Evolutionary conservation across 2,329 filamentous ascomycete genomes (phyloP).

Genomic region (Pseudogymnoascus destructans): DNA sequence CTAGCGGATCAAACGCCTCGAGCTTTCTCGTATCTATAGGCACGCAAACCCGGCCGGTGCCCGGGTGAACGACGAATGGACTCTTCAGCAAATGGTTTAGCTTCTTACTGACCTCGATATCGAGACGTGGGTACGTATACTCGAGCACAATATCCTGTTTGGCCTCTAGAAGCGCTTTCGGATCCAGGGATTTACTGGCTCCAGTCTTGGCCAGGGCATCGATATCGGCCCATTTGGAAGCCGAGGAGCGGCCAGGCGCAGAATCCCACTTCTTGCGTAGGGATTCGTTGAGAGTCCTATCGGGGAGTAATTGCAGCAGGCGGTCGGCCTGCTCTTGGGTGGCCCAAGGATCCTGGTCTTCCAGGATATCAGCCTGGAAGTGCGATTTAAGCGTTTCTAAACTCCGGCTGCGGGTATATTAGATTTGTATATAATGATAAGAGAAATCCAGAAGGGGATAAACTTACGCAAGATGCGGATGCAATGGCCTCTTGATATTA

Average conservation of each 20-base stretch:
- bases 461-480: conserved; percentile 68
- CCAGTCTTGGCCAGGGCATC: conserved; percentile 70
- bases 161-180: conserved; percentile 63
- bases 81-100: conserved; percentile 96
- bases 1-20: conserved; percentile 74
- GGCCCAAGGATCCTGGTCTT: conserved; percentile 76
- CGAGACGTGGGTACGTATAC: conserved; percentile 93
- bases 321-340: conserved; percentile 57
- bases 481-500: conserved; percentile 70
- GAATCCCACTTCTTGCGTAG: conserved; percentile 86
- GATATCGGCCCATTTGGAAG: conserved; percentile 88
- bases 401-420: conserved; percentile 47
- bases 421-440: conserved; percentile 2
- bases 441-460: neutral
- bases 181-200: conserved; percentile 57
- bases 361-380: conserved; percentile 72
- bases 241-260: conserved; percentile 60
- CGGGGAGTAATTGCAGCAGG: conserved; percentile 73
- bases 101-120: conserved; percentile 95
- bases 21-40: conserved; percentile 68
- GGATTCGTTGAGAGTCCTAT: conserved; percentile 61
- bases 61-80: conserved; percentile 91
- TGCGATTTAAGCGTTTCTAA: conserved; percentile 71
- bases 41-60: conserved; percentile 87
- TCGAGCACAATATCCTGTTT: conserved; percentile 95